Evolutionary conservation across 306 rosid genomes (phyloP), one percentile per base, ranked within the genome.

Genomic region (Medicago ruthenica): DNA sequence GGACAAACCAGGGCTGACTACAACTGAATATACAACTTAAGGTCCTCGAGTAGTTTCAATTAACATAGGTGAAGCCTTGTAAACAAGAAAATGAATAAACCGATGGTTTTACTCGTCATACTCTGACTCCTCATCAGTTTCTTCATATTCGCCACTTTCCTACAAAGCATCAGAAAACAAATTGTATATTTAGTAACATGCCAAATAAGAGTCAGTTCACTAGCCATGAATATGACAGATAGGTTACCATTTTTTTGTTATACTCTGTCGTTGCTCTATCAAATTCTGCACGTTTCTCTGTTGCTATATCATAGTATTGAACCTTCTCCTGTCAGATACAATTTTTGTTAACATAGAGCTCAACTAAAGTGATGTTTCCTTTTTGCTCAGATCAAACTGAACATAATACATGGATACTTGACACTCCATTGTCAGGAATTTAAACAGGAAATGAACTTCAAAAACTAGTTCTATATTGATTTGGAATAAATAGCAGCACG

Each of bases 251-350:
- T 84, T 78, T 90, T 84, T 80, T 86, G 73, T 77, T 85, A 80
- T 84, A 92, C 68, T 92, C 97, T 58, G 88, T 71, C 85, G 73
- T 86, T 77, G 96, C 96, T 13, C 68, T 85, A 16, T 90, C 98
- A 81, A 92, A 95, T 81, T 87, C 97, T 10, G 96, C 97, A 44
- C 98, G 91, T 76, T 95, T 95, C 67, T 83, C 90, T 0, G 92
- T 95, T 24, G 98, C 98, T 42, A 92, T 85, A 75, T 95, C 98
- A 61, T 95, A 95, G 86, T 95, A 92, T 78, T 90, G 87, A 79
- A 92, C 97, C 78, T 95, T 95, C 70, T 90, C 98, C 98, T 95
- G 85, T 74, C 75, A 82, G 71, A 82, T 41, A 78, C 73, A 34
- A 17, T 65, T 44, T 61, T 76, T 31, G 42, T 71, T 66, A 66